phyloP scores from a whole-genome alignment of 441 rosid species.

The Adansonia grandidieri region DNA sequence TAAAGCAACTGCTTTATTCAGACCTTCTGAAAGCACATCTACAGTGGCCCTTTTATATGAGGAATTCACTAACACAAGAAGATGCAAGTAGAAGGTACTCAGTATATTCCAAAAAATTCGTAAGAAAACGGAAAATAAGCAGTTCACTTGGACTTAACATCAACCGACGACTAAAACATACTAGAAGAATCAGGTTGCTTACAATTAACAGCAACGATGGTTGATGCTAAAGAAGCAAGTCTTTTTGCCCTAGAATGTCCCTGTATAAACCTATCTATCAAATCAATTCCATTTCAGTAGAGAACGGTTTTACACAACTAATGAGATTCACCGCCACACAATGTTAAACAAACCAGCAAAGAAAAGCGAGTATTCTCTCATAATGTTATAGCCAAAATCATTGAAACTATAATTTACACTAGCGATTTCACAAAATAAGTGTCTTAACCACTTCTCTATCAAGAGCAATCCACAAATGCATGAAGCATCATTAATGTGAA shows the following conservation, averaged over 20 bases:
- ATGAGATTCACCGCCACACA: background rate
- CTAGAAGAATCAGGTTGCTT: slow-evolving; percentile 32
- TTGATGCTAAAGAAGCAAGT: slow-evolving; percentile 50
- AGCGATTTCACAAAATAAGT: background rate
- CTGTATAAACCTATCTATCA: slow-evolving; percentile 38
- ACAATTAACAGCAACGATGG: slow-evolving; percentile 51
- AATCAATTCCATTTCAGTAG: slow-evolving; percentile 13
- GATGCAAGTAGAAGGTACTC: slow-evolving; percentile 21
- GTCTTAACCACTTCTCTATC: background rate
- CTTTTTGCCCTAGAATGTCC: slow-evolving; percentile 55
- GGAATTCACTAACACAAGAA: slow-evolving; percentile 45
- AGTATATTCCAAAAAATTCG: background rate
- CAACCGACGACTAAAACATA: slow-evolving; percentile 12
- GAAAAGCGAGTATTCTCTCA: background rate
- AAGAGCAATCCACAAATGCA: background rate
- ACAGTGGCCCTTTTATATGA: slow-evolving; percentile 45
- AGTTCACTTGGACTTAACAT: background rate
- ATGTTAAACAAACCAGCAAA: background rate
- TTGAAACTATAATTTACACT: background rate
- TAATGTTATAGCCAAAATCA: background rate
- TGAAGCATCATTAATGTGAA: background rate
- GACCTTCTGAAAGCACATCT: slow-evolving; percentile 61
- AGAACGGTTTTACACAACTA: background rate
- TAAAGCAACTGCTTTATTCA: slow-evolving; percentile 60
- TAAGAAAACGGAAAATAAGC: slow-evolving; percentile 15